A percentile compares a stretch with the other conserved stretches of the same genome.
phyloP scores from a whole-genome alignment of 305 asterid genomes.

The Solanum hybrid region DNA sequence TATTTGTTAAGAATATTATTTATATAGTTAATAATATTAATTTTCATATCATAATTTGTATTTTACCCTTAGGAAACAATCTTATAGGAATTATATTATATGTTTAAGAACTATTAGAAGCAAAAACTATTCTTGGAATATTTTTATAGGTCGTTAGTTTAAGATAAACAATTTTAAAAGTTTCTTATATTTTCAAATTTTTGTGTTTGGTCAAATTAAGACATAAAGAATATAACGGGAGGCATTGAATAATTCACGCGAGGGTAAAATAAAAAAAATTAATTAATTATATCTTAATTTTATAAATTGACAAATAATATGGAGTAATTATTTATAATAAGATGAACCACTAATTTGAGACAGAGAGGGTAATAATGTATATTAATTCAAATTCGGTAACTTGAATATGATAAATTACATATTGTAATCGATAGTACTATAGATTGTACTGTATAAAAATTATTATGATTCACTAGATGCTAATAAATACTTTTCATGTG shows the following conservation, averaged over 20 bases:
- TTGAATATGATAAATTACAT: not conserved
- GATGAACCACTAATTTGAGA: not conserved
- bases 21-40: too few relatives aligned
- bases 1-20: not conserved
- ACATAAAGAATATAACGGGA: not conserved
- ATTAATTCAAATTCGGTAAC: not conserved
- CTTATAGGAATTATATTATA: not conserved
- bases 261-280: too few relatives aligned
- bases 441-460: not conserved
- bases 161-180: not conserved
- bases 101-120: not conserved
- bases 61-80: not conserved
- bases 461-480: not conserved
- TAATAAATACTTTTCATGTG: not conserved
- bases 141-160: not conserved
- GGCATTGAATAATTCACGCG: not conserved
- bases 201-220: not conserved
- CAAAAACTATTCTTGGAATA: not conserved
- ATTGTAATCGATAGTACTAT: not conserved
- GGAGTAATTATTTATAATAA: too few relatives aligned
- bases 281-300: too few relatives aligned
- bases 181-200: too few relatives aligned
- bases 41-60: not conserved
- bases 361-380: not conserved
- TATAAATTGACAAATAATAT: not conserved